A percentile compares a stretch with the other conserved stretches of the same genome.
These are phyloP conservation scores for Linum usitatissimum DNA, from an alignment of 345 rosid genomes.

Conservation along the genomic window DNA sequence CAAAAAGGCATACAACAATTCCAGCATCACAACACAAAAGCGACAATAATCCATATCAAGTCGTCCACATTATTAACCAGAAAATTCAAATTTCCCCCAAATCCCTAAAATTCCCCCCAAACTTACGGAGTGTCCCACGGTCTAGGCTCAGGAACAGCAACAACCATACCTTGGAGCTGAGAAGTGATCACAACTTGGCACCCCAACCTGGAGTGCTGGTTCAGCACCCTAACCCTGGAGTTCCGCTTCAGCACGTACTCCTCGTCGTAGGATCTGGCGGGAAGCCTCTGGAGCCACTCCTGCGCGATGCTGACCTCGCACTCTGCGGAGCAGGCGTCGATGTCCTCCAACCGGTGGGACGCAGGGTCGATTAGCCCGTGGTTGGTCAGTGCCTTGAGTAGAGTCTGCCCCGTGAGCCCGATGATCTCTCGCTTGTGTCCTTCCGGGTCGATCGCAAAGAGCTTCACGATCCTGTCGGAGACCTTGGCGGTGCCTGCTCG, in stretches of 20 bases:
- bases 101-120: neutral
- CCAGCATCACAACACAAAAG: neutral
- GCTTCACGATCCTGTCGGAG: constrained; percentile 79
- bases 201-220: constrained; percentile 79
- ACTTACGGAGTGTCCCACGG: constrained; percentile 92
- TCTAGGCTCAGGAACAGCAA: constrained; percentile 89
- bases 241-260: constrained; percentile 73
- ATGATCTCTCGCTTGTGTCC: constrained; percentile 63
- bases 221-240: constrained; percentile 78
- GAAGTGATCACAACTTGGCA: constrained; percentile 77
- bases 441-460: constrained; percentile 67
- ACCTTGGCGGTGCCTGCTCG: constrained; percentile 53
- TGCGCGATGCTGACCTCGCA: constrained; percentile 97
- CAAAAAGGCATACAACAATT: neutral
- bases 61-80: neutral
- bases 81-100: neutral
- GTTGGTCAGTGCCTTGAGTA: constrained; percentile 64
- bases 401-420: constrained; percentile 85
- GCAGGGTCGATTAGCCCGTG: constrained; percentile 76
- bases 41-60: neutral
- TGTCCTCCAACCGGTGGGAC: constrained; percentile 86
- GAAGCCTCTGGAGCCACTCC: constrained; percentile 87
- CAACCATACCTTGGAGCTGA: constrained; percentile 94
- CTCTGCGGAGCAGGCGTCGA: constrained; percentile 97
- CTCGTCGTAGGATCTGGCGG: constrained; percentile 84